Base-by-base conservation (phyloP, 768 basidiomycete species). In the Strobilomyces confusus region DNA sequence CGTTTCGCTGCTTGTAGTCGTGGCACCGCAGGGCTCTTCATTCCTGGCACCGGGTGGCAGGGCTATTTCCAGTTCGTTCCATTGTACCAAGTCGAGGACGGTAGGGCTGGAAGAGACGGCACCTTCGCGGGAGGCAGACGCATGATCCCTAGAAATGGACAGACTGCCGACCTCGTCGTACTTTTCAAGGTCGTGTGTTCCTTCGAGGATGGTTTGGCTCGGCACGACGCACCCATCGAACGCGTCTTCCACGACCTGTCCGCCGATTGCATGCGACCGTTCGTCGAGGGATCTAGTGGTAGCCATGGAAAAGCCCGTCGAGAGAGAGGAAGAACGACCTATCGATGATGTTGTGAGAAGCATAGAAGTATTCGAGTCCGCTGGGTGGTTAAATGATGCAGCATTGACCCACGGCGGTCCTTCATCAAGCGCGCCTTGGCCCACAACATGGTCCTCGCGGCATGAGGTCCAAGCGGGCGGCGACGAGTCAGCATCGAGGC, bases 191-290 rank as follows among this genome's bases (percentile, higher is more conserved):
- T 40, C 9, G 3, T n/a, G 13, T 11, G 32, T 26, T 14, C 30
- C 33, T 44, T 48, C 17, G 50, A 33, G 19, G 2, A 7, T 1
- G 1, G 29, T 8, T 52, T 1, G 47, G 4, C 23, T 49, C 13
- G 19, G 48, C 48, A 19, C 9, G 14, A 29, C 40, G 57, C 58
- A 64, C 57, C 56, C 30, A 64, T 48, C 50, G 44, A 43, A 34
- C 9, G 4, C 12, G 14, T 44, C 34, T 23, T 36, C 38, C 19
- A 23, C n/a, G 19, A 32, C 15, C 4, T 36, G 37, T 19, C 34
- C 12, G 13, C 4, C 7, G 5, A 12, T 38, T 19, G 48, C 13
- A 11, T 8, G 5, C 6, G 4, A 37, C 25, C 8, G 9, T 7
- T 29, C 30, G 1, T 37, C 47, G 20, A 20, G 4, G 13, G n/a